Conservation (phyloP, 2,329 filamentous ascomycete genomes). For the Phyllachora maydis region DNA sequence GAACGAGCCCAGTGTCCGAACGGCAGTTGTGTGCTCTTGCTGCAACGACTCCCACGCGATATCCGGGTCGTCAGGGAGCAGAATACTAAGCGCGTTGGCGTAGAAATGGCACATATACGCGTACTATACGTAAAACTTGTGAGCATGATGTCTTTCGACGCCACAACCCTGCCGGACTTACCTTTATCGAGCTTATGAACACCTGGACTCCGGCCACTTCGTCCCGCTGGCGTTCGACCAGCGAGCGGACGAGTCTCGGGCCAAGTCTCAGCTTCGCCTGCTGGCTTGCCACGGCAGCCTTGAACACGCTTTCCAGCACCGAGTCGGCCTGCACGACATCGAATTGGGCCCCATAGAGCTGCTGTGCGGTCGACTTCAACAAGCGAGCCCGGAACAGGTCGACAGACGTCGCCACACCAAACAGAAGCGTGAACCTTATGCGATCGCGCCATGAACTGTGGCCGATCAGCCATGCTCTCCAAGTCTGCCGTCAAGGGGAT, state of each 20-base stretch:
- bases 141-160: slow-evolving; percentile 3
- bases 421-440: slow-evolving; percentile 57
- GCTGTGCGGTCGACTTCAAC: slow-evolving; percentile 44
- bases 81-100: slow-evolving; percentile 51
- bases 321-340: slow-evolving; percentile 54
- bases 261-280: slow-evolving; percentile 41
- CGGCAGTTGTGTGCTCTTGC: slow-evolving; percentile 40
- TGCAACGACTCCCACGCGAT: slow-evolving; percentile 20
- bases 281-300: slow-evolving; percentile 36
- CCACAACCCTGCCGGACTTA: slow-evolving; percentile 10
- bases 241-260: slow-evolving; percentile 34
- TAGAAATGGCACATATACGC: slow-evolving; percentile 77
- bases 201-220: slow-evolving; percentile 58
- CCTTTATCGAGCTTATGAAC: slow-evolving; percentile 50
- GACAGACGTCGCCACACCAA: slow-evolving; percentile 65
- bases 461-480: no score
- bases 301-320: slow-evolving; percentile 54
- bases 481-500: no score
- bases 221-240: slow-evolving; percentile 54
- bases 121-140: slow-evolving; percentile 37
- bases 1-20: slow-evolving; percentile 52
- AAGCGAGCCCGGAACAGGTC: slow-evolving; percentile 61
- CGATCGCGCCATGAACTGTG: slow-evolving; percentile 43
- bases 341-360: slow-evolving; percentile 51
- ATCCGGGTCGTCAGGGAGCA: slow-evolving; percentile 20